Evolutionary conservation across 192 early-diverging fungal genomes (phyloP), one percentile per base, ranked within the genome.

Genomic region (Podila horticola): DNA sequence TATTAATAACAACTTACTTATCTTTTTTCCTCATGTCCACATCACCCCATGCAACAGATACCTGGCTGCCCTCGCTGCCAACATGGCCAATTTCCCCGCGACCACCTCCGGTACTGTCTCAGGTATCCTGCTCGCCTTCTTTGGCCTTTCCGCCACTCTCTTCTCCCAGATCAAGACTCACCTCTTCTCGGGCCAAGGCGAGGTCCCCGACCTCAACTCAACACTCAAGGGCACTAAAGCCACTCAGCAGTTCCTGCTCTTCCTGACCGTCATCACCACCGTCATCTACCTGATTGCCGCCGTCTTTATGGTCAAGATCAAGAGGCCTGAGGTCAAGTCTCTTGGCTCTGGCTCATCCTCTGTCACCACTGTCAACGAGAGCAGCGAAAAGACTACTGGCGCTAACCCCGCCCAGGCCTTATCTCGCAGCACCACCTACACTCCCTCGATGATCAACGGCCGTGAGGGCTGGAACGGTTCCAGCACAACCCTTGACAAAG

Each of bases 141-240:
- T 81, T 60, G 77, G 77, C 38, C 71, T 81, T 20, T 81, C 77
- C 31, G 77, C 77, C 12, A 81, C 77, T 15, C 58, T 81, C 26
- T 81, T 81, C 62, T 81, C 77, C 41, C 77, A 81, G 65, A 66
- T 81, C 66, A 81, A 81, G 58, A 81, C 77, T 11, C 71, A 81
- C 22, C 52, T 73, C 3, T 81, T 81, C 63, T 68, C 77, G 6
- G 77, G 77, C n/a, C 62, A 69, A 0, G 51, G 69, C 20, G 71
- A 81, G n/a, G 49, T 34, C 0, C 6, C 45, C 24, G 59, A 48
- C 19, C 50, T 65, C 22, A 68, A 12, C 15, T 28, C 71, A 15
- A 31, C 5, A 8, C 67, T 81, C 57, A 68, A 60, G 30, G 77
- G 77, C 31, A 51, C 71, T 33, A 72, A 61, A 49, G 77, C 77